Base-by-base conservation (phyloP, 139 green algal genomes). In the Tetradesmus obliquus region DNA sequence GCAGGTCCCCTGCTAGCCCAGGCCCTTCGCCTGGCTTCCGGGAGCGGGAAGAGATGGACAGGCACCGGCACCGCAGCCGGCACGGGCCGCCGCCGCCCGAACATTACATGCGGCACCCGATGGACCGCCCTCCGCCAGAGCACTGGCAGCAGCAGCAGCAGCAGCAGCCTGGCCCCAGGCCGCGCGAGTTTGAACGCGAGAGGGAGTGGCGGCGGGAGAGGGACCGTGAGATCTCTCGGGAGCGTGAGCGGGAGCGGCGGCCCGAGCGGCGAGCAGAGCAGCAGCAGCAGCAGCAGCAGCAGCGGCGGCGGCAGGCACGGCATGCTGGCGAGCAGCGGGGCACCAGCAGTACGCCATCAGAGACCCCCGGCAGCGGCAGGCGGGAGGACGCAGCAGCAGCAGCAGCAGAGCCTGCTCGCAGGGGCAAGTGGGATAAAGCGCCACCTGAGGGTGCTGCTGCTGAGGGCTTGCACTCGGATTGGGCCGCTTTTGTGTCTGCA, bases 141-240 rank as follows among this genome's bases (percentile, higher is more conserved):
- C 82, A 87, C 24, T 51, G 45, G 82, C 82, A 87, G 53, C 82
- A 87, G 82, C 82, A 87, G 82, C 82, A 88, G 82, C 82, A 88
- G 82, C 53, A 88, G 82, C 82, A 88, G 82, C 82, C 20, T 15
- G 53, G 55, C 8, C 54, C 15, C 10, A 12, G 82, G n/a, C 82
- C 32, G 2, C 82, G 12, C 4, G 82, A 88, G 82, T 10, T 72
- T 4, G 54, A 86, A 7, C 8, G 24, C 12, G 45, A 86, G 8
- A 55, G 24, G 81, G 45, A 86, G 15, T 45, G 24, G 81, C 81
- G 24, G 81, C 5, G 24, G 82, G 53, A 69, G 82, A 4, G 55
- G 15, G 82, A 88, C 53, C 53, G 22, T 60, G 22, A 66, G 32
- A 45, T 45, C 32, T 45, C 32, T 45, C 24, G n/a, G 12, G 24